Evolutionary conservation across 306 rosid species (phyloP).

Genomic region (Boehmeria nivea): DNA sequence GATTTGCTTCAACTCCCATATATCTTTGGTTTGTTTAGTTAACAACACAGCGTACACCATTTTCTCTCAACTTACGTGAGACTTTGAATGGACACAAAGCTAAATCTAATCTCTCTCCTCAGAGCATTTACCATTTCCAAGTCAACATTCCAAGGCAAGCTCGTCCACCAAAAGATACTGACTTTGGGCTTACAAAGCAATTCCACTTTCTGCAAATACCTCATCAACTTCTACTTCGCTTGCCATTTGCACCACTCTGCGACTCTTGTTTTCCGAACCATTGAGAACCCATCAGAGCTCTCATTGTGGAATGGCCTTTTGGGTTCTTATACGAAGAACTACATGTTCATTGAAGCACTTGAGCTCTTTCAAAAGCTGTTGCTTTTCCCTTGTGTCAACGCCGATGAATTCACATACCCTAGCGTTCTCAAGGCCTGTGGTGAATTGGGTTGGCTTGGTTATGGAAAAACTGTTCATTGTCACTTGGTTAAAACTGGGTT

Average conservation of each 20-base stretch:
- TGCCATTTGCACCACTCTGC: slow-evolving; percentile 40
- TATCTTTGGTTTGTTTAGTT: no score
- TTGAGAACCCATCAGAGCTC: slow-evolving; percentile 39
- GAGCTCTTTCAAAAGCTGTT: slow-evolving; percentile 41
- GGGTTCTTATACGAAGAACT: slow-evolving; percentile 60
- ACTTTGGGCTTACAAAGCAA: slow-evolving; percentile 52
- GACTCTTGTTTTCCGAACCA: slow-evolving; percentile 41
- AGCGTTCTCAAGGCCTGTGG: slow-evolving; percentile 72
- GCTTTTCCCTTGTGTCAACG: slow-evolving; percentile 30
- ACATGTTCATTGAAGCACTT: slow-evolving; percentile 55
- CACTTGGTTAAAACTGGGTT: slow-evolving; percentile 55
- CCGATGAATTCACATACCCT: slow-evolving; percentile 66
- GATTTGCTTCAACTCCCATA: no score
- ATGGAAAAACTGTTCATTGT: slow-evolving; percentile 47
- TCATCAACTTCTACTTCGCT: slow-evolving; percentile 53
- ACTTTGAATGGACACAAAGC: background rate
- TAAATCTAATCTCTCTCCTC: slow-evolving; percentile 42
- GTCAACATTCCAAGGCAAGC: slow-evolving; percentile 47
- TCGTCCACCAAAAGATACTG: slow-evolving; percentile 56
- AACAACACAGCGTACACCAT: no score
- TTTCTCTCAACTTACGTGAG: no score
- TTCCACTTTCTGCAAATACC: slow-evolving; percentile 38
- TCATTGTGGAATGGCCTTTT: slow-evolving; percentile 70
- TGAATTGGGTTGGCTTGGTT: slow-evolving; percentile 36
- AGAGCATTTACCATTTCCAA: slow-evolving; percentile 41